Evolutionary conservation across 305 asterid species (phyloP).

Genomic region (Plantago coronopus): DNA sequence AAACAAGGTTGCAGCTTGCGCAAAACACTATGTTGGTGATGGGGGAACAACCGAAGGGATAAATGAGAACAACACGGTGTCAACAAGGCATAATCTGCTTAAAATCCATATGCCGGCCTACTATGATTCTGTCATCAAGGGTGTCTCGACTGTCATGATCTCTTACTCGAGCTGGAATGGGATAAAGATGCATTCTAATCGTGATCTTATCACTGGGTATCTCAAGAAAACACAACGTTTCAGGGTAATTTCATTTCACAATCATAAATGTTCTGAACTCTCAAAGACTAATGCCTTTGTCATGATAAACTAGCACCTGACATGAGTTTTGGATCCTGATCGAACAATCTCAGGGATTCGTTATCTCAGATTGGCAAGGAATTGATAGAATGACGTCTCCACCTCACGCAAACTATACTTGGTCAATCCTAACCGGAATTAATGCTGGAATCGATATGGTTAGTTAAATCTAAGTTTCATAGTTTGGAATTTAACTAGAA

Average conservation of each 20-base stretch:
- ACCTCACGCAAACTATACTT: conserved; percentile 46
- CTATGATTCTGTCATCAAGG: conserved; percentile 49
- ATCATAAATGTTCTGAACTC: no score
- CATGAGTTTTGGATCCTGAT: background rate
- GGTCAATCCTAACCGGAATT: conserved; percentile 43
- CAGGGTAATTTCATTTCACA: conserved; percentile 34
- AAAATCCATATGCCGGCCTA: conserved; percentile 65
- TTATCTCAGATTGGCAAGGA: conserved; percentile 67
- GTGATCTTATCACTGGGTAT: conserved; percentile 50
- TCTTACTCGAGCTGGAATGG: conserved; percentile 74
- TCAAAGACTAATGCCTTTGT: no score
- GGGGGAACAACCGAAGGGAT: conserved; percentile 74
- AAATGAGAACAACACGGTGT: conserved; percentile 58
- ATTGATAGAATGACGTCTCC: conserved; percentile 56
- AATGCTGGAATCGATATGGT: conserved; percentile 63
- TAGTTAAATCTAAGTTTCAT: background rate
- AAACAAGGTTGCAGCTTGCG: conserved; percentile 49
- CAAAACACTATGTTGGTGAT: conserved; percentile 70
- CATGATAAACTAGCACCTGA: background rate
- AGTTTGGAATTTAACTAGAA: background rate
- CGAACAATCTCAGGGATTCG: conserved; percentile 49
- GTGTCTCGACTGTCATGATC: conserved; percentile 66
- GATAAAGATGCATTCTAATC: conserved; percentile 58
- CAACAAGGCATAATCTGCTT: conserved; percentile 34
- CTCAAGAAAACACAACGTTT: conserved; percentile 45